These are phyloP conservation scores for Nemania bipapillata DNA, from an alignment of 2,329 filamentous ascomycete species.

Conservation along the genomic window DNA sequence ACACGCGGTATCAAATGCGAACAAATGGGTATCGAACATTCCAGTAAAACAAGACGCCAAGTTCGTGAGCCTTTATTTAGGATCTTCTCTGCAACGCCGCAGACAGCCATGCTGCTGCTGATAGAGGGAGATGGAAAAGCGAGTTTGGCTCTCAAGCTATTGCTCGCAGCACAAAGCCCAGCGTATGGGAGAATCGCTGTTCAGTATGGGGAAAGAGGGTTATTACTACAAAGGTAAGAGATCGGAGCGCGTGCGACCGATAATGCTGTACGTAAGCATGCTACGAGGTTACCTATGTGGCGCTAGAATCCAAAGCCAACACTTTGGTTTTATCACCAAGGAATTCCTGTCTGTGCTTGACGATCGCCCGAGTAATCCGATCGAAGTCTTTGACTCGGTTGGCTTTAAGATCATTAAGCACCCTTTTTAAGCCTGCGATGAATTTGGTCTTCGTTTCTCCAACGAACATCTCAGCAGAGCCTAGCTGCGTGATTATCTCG, in stretches of 20 bases:
- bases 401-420: conserved; percentile 69
- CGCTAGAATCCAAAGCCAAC: conserved; percentile 65
- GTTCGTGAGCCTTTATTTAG: conserved; percentile 31
- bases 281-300: conserved; percentile 49
- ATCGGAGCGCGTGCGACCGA: conserved; percentile 27
- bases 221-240: conserved; percentile 43
- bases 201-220: conserved; percentile 26
- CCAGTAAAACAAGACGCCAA: conserved; percentile 38
- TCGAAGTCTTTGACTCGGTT: conserved; percentile 73
- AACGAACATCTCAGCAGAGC: conserved; percentile 71
- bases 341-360: conserved; percentile 73
- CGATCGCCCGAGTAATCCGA: conserved; percentile 72
- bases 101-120: conserved; percentile 28
- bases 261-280: conserved; percentile 42
- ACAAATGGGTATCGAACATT: conserved; percentile 40
- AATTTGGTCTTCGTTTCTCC: conserved; percentile 71
- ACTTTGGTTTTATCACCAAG: conserved; percentile 72
- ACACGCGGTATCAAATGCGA: conserved; percentile 34
- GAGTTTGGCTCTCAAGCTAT: conserved; percentile 31
- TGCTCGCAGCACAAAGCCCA: conserved; percentile 29
- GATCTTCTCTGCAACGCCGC: conserved; percentile 28
- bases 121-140: conserved; percentile 20
- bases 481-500: conserved; percentile 77
- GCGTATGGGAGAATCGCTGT: conserved; percentile 29
- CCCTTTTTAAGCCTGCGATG: conserved; percentile 69